Base-by-base conservation (phyloP, 2,329 filamentous ascomycete genomes). In the Hypoxylon sp. region DNA sequence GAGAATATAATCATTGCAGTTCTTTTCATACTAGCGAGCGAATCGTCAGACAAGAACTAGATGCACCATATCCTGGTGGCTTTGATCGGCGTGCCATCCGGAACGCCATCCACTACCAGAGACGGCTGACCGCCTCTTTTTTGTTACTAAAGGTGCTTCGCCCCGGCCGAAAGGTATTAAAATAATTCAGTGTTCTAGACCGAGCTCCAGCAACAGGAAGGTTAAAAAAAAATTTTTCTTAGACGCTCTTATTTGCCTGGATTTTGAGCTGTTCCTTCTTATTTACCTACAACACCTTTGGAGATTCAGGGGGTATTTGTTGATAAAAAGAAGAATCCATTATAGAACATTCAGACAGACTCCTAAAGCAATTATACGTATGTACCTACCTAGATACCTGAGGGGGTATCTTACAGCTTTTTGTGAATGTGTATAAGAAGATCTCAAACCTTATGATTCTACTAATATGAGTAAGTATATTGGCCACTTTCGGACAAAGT, bases 1-100 rank as follows among this genome's bases (percentile, higher is more conserved):
- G 55, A 5, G 39, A 62, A 61, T 32, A 11, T 52, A 57, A 60
- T 46, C 45, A 57, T 45, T 41, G 43, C 30, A 45, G 29, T 45
- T 43, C 50, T 57, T 23, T 56, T 21, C 45, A 30, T 60, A 63
- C 19, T 53, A 52, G 25, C 25, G 47, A 27, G 41, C n/a, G 27
- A 50, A 39, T 58, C 30, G 27, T 25, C 4, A 25, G 55, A 14
- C 54, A 46, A 50, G 57, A 48, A 65, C 62, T 67, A 62, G 67
- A 41, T 61, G 47, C 56, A 59, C 34, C 34, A 27, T 63, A 41
- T 57, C 30, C 27, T 56, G 46, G 64, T 68, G 64, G 64, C 67
- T 70, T 67, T 58, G 61, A 65, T 70, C 59, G 55, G 52, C 67
- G 59, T 68, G 52, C 64, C 43, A 48, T 53, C 45, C 67, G 61